Evolutionary conservation across 169 alveolate genomes (phyloP).

Genomic region (Perkinsus olseni): DNA sequence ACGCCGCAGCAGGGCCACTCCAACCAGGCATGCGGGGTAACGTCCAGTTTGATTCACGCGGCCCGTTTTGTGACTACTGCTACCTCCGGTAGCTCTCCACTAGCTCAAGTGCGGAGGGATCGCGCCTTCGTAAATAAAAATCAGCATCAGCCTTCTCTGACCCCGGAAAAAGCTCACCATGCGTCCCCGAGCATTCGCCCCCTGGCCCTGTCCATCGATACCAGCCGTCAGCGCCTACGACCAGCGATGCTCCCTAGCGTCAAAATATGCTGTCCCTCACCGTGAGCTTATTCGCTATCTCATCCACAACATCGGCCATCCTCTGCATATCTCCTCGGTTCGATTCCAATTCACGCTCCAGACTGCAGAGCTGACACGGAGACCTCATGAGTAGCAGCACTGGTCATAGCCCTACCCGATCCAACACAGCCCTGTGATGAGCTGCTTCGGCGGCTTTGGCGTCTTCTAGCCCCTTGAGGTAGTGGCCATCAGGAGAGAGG

Average conservation of each 20-base stretch:
- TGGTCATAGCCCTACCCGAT: neutral
- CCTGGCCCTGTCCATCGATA: no score
- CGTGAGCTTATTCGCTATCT: neutral
- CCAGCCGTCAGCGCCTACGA: neutral
- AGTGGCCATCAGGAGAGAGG: neutral
- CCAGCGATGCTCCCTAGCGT: neutral
- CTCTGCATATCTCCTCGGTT: neutral
- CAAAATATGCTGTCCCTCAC: neutral
- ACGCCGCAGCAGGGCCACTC: no score
- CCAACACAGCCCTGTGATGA: neutral
- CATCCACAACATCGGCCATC: neutral
- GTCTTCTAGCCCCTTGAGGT: neutral
- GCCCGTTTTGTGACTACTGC: no score
- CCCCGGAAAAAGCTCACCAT: no score
- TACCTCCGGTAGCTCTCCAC: no score
- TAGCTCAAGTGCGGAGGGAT: no score
- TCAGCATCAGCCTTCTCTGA: no score
- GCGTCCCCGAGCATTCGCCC: no score
- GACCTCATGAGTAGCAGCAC: neutral
- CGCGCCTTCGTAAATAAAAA: no score
- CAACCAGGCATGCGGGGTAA: no score
- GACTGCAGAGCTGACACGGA: neutral
- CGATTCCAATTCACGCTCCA: neutral
- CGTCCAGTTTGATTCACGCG: no score
- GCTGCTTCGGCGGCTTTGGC: neutral